phyloP scores from a whole-genome alignment of 495 filamentous ascomycete species.

The Aspergillus haitiensis region DNA sequence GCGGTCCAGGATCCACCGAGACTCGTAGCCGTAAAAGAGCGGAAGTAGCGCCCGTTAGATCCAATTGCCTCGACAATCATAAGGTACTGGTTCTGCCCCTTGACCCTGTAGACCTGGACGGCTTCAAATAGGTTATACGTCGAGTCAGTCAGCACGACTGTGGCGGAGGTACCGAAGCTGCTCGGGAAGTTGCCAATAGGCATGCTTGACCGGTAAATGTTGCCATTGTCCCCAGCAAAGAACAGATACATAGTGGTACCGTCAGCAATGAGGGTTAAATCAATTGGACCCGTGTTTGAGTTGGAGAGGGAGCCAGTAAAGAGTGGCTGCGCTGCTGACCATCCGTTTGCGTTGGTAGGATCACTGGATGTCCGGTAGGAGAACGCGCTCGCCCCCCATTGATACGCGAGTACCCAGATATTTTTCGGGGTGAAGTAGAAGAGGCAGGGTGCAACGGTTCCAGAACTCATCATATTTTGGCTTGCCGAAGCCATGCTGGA shows the following conservation, averaged over 20 bases:
- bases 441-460: slow-evolving; percentile 58
- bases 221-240: slow-evolving; percentile 65
- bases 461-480: slow-evolving; percentile 50
- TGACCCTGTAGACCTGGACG: slow-evolving; percentile 61
- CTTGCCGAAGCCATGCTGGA: slow-evolving; percentile 51
- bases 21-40: slow-evolving; percentile 58
- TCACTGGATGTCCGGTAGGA: slow-evolving; percentile 59
- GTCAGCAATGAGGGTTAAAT: slow-evolving; percentile 62
- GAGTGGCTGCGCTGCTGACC: slow-evolving; percentile 54
- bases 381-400: slow-evolving; percentile 60
- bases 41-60: slow-evolving; percentile 60
- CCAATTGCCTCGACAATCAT: slow-evolving; percentile 67
- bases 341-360: slow-evolving; percentile 56
- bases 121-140: slow-evolving; percentile 61
- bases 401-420: slow-evolving; percentile 60
- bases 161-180: slow-evolving; percentile 51
- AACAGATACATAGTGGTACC: slow-evolving; percentile 60
- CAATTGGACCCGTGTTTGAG: slow-evolving; percentile 53
- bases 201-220: slow-evolving; percentile 62
- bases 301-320: slow-evolving; percentile 54
- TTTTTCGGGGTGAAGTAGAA: slow-evolving; percentile 62
- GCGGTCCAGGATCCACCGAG: slow-evolving; percentile 55
- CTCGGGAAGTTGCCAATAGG: slow-evolving; percentile 60
- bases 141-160: slow-evolving; percentile 50
- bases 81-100: slow-evolving; percentile 53